Conservation (phyloP, 352 stramenopile species). For the Pythium folliculosum region DNA sequence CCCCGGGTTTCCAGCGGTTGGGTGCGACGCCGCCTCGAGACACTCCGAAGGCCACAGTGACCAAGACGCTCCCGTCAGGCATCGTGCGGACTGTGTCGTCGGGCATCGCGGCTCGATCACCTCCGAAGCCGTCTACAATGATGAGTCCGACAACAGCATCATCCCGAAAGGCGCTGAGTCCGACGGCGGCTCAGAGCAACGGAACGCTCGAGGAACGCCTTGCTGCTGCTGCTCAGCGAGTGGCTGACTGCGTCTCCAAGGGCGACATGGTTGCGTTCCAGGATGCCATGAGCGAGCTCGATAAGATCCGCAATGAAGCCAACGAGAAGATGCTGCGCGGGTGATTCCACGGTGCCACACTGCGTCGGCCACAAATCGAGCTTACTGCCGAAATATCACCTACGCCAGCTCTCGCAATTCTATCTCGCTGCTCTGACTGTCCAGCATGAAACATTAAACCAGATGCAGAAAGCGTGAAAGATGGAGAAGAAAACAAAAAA, state of each 20-base stretch:
- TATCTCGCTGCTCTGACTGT: background rate
- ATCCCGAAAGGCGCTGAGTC: constrained; percentile 33
- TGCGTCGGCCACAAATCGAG: background rate
- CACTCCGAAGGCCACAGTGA: constrained; percentile 49
- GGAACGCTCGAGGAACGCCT: constrained; percentile 63
- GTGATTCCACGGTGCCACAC: constrained; percentile 29
- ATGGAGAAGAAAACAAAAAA: background rate
- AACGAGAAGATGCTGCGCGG: constrained; percentile 67
- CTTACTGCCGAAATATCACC: too few relatives aligned
- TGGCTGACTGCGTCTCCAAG: constrained; percentile 76
- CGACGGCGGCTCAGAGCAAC: constrained; percentile 19
- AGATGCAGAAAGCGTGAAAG: background rate
- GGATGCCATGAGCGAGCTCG: constrained; percentile 78
- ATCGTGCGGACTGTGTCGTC: constrained; percentile 54
- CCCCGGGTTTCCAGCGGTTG: constrained; percentile 52
- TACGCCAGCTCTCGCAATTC: background rate
- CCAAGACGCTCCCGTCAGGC: constrained; percentile 53
- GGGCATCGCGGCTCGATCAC: constrained; percentile 34
- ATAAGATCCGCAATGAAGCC: constrained; percentile 76
- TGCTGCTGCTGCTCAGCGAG: constrained; percentile 58
- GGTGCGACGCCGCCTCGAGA: constrained; percentile 41
- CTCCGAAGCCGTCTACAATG: constrained; percentile 28
- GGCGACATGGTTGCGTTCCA: constrained; percentile 84
- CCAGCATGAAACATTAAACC: background rate
- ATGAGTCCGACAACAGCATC: constrained; percentile 29